Evolutionary conservation across 2,329 filamentous ascomycete species (phyloP), one percentile per base, ranked within the genome.

Genomic region (Fusarium concolor): DNA sequence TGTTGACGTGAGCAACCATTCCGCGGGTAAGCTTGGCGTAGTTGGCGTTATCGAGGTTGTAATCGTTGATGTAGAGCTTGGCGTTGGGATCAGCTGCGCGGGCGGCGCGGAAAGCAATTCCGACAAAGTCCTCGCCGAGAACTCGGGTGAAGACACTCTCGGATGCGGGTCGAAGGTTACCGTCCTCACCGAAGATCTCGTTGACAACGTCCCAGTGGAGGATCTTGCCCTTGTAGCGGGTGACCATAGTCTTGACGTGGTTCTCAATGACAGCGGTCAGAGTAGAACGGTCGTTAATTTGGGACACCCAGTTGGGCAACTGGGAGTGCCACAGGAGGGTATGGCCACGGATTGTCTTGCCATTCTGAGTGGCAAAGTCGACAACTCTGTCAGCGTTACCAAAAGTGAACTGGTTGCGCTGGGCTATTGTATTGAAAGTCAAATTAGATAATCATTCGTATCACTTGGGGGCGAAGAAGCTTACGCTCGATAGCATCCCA

Each of bases 21-120:
- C 83, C 83, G 2, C 4, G 18, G 22, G 71, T 79, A 71, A 91
- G 86, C 81, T 93, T 93, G 66, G 84, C 80, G 71, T 85, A 84
- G 68, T 71, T 83, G 18, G 89, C 83, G 42, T 78, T 81, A 79
- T 91, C 90, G 52, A 91, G 84, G 80, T 91, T 91, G 79, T 85
- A 87, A 76, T 93, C 90, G 78, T 93, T 94, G 80, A 93, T 91
- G 81, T 92, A 94, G 38, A 93, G 83, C 79, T 90, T 90, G 4
- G 88, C 89, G 56, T 78, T 72, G 4, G 90, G 89, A 76, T 93
- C 91, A 64, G 89, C 90, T 10, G 83, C 82, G 51, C 86, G 85
- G 20, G 91, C 91, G 12, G 90, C 87, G 52, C 86, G 83, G 80
- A 93, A 93, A 35, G 90, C 90, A 71, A 91, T 90, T 22, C 82